Evolutionary conservation across 2,329 filamentous ascomycete species (phyloP).

Genomic region (Fusarium xyrophilum): DNA sequence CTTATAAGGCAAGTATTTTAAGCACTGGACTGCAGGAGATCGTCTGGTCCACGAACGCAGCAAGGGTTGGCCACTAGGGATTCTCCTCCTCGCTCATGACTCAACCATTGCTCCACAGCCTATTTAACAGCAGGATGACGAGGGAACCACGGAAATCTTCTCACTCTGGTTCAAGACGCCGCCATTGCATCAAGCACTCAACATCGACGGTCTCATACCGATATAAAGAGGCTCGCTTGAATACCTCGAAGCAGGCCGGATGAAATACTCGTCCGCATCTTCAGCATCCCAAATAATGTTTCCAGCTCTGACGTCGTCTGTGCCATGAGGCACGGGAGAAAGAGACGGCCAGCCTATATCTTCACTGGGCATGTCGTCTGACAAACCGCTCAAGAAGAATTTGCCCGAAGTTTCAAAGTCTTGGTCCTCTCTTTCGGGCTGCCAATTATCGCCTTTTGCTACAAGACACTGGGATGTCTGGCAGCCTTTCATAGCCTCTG

Average conservation of each 20-base stretch:
- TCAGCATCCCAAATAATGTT: conserved; percentile 1
- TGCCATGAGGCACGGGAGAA: conserved; percentile 21
- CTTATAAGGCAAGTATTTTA: no score
- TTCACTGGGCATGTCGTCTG: conserved; percentile 20
- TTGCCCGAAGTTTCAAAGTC: conserved; percentile 25
- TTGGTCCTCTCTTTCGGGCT: conserved; percentile 19
- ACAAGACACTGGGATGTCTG: conserved; percentile 39
- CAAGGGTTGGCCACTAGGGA: conserved; percentile 36
- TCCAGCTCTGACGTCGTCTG: background rate
- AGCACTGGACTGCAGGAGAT: conserved; percentile 8
- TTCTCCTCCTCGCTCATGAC: conserved; percentile 15
- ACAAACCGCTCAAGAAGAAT: conserved; percentile 34
- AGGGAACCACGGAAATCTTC: background rate
- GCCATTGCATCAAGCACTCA: conserved; percentile 25
- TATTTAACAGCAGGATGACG: conserved; percentile 1
- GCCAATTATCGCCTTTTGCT: conserved; percentile 29
- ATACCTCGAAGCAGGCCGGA: conserved; percentile 42
- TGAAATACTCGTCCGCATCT: conserved; percentile 31
- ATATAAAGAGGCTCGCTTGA: conserved; percentile 35
- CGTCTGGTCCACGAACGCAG: conserved; percentile 12
- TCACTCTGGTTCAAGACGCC: background rate
- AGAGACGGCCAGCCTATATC: background rate
- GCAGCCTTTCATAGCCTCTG: conserved; percentile 40
- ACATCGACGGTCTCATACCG: conserved; percentile 30
- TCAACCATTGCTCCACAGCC: conserved; percentile 14